Evolutionary conservation across 2,329 filamentous ascomycete genomes (phyloP), one percentile per base, ranked within the genome.

Genomic region (Xylariaceae sp.): DNA sequence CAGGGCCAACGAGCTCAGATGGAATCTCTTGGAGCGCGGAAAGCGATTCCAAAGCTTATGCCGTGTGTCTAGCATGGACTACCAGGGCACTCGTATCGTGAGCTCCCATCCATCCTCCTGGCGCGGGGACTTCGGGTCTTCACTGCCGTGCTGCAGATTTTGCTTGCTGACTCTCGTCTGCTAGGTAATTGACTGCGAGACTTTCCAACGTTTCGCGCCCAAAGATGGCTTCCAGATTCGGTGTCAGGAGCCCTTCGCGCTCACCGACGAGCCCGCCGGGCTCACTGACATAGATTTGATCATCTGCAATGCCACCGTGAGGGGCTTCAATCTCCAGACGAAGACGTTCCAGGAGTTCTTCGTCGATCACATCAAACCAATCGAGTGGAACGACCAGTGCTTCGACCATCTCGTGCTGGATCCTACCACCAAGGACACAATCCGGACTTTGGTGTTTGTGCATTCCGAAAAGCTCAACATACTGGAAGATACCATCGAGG

Each of bases 171-270:
- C 19, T 25, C 19, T 12, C 12, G 18, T 11, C 17, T 36, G 19
- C 11, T 15, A 40, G 37, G 59, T 60, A 53, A 46, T 61, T 31
- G 57, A 60, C 41, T 49, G 48, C 37, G 51, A 55, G 32, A 58
- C 56, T 3, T 58, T 51, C 43, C 50, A 54, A 29, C 46, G 53
- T 11, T 33, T 52, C 31, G 47, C 51, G 15, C 38, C 51, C 5
- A 49, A 53, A 19, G 39, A 49, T 21, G 24, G 36, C 1, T 55
- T 55, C 37, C 32, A n/a, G n/a, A n/a, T n/a, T n/a, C n/a, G n/a
- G 32, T 5, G 44, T 56, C 9, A 19, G 15, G 2, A 35, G 42
- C 6, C 42, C 52, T 14, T n/a, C n/a, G n/a, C n/a, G n/a, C n/a
- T n/a, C n/a, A n/a, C n/a, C n/a, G n/a, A n/a, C n/a, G n/a, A n/a